A percentile compares a stretch with the other conserved stretches of the same genome.
Conservation (phyloP, 495 filamentous ascomycete genomes). For the Zalerion maritima region DNA sequence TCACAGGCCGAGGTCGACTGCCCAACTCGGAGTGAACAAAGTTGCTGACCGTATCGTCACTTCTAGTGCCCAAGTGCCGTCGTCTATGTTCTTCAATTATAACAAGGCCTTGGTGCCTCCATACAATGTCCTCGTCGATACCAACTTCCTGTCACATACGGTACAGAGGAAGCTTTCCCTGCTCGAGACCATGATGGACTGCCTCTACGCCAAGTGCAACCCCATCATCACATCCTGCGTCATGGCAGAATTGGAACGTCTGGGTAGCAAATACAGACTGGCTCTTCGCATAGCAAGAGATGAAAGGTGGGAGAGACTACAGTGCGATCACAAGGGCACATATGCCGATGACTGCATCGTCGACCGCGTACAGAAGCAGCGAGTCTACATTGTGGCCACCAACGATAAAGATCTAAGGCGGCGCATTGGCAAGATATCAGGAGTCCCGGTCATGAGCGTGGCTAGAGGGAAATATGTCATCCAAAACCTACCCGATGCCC, state of each 20-base stretch:
- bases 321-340: slow-evolving; percentile 77
- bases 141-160: slow-evolving; percentile 87
- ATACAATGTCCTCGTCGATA: slow-evolving; percentile 76
- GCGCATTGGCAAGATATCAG: slow-evolving; percentile 65
- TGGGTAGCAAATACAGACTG: slow-evolving; percentile 78
- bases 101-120: slow-evolving; percentile 83
- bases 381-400: slow-evolving; percentile 78
- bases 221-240: slow-evolving; percentile 62
- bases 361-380: slow-evolving; percentile 61
- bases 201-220: slow-evolving; percentile 49
- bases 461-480: slow-evolving; percentile 80
- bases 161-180: slow-evolving; percentile 83
- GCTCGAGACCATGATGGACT: slow-evolving; percentile 77
- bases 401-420: slow-evolving; percentile 78
- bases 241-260: slow-evolving; percentile 76
- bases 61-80: slow-evolving; percentile 56
- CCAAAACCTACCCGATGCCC: slow-evolving; percentile 75
- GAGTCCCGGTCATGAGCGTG: slow-evolving; percentile 52
- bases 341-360: slow-evolving; percentile 97
- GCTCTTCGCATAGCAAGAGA: slow-evolving; percentile 86
- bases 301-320: slow-evolving; percentile 69
- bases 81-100: slow-evolving; percentile 85
- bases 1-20: not conserved
- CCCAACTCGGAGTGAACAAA: not conserved
- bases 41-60: slow-evolving; percentile 11